These are phyloP conservation scores for Penicillium hesseltinei DNA, from an alignment of 2,329 filamentous ascomycete genomes.

Conservation along the genomic window DNA sequence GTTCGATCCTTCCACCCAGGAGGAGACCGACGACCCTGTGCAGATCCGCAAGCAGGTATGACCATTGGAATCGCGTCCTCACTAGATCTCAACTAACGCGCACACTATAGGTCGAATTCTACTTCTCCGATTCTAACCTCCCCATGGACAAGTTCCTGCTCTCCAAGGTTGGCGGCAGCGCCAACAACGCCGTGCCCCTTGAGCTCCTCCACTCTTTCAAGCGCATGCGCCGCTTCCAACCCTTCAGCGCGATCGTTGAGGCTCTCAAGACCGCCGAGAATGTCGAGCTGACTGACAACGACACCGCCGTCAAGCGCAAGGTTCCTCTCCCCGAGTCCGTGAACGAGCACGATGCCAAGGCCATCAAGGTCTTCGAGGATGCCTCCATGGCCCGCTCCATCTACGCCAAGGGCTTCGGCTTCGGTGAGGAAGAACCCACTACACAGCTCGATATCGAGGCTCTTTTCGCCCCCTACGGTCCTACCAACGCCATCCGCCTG, in stretches of 20 bases:
- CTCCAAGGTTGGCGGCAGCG: conserved; percentile 69
- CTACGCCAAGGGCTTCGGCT: conserved; percentile 92
- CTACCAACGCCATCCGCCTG: conserved; percentile 79
- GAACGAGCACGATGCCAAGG: conserved; percentile 54
- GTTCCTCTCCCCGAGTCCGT: conserved; percentile 59
- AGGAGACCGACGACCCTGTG: conserved; percentile 72
- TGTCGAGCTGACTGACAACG: conserved; percentile 70
- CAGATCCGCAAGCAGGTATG: conserved; percentile 79
- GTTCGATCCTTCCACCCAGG: conserved; percentile 65
- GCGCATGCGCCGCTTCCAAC: conserved; percentile 94
- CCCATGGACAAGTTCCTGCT: conserved; percentile 85
- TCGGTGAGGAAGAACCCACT: conserved; percentile 63
- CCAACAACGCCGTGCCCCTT: conserved; percentile 72
- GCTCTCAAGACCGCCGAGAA: conserved; percentile 75
- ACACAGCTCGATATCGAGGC: conserved; percentile 93
- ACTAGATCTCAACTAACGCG: conserved; percentile 2
- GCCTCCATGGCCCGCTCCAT: conserved; percentile 71
- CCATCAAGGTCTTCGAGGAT: conserved; percentile 58
- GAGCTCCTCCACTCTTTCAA: conserved; percentile 81
- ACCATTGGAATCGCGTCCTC: neutral
- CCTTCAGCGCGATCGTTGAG: conserved; percentile 76
- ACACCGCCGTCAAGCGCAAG: conserved; percentile 75
- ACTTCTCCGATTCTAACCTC: conserved; percentile 90
- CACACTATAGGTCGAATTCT: conserved; percentile 75
- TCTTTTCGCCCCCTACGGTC: conserved; percentile 80